These are phyloP conservation scores for Globisporangium solare DNA, from an alignment of 352 stramenopile genomes.

Conservation along the genomic window DNA sequence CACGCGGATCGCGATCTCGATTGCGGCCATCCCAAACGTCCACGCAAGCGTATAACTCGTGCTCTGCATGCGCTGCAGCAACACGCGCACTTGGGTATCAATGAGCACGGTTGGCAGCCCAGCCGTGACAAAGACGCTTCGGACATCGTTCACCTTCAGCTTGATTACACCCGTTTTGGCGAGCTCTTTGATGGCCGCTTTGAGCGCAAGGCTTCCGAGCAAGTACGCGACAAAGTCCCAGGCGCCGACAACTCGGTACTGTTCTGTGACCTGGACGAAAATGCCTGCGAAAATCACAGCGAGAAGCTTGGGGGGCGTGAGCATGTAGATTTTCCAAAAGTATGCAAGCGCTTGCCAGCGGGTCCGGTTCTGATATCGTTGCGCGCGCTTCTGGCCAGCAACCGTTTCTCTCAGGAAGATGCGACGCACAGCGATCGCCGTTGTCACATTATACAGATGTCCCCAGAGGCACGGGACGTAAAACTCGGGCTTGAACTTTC, in stretches of 20 bases:
- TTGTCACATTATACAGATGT: constrained; percentile 2
- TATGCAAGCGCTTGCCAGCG: background rate
- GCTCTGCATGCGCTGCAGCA: constrained; percentile 25
- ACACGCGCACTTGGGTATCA: constrained; percentile 38
- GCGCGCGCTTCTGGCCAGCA: constrained; percentile 1
- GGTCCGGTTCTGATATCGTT: background rate
- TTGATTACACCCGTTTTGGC: constrained; percentile 26
- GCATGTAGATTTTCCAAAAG: constrained; percentile 7
- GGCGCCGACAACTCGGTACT: background rate
- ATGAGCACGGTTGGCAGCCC: constrained; percentile 38
- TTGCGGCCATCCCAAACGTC: constrained; percentile 22
- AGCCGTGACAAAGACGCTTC: constrained; percentile 32
- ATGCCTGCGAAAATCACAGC: constrained; percentile 4
- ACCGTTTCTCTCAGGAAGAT: constrained; percentile 7
- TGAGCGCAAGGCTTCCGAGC: constrained; percentile 9
- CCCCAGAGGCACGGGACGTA: constrained; percentile 3
- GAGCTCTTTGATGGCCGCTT: constrained; percentile 18
- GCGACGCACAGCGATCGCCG: constrained; percentile 4
- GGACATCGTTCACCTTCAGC: constrained; percentile 24
- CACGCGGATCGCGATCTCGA: constrained; percentile 28
- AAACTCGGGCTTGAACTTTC: constrained; percentile 1
- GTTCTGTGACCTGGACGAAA: constrained; percentile 6
- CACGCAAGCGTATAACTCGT: constrained; percentile 20
- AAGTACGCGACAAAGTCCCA: constrained; percentile 11
- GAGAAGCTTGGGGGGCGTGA: background rate